These are phyloP conservation scores for Teunomyces aglyptinius DNA, from an alignment of 805 yeast genomes.

Conservation along the genomic window DNA sequence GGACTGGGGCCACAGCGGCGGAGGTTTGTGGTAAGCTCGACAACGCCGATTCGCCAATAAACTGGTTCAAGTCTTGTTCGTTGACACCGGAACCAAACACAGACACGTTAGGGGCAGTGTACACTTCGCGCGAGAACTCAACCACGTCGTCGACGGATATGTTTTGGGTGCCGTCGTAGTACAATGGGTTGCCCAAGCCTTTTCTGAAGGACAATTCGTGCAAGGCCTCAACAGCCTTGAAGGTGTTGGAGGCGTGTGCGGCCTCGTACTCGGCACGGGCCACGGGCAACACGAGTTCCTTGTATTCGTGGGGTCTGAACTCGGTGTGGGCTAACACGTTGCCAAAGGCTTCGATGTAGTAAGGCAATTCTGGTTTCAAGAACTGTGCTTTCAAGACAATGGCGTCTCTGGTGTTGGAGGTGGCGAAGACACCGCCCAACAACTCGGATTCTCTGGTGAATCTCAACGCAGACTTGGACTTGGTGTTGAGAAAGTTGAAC, in stretches of 20 bases:
- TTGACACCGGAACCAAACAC: slow-evolving; percentile 73
- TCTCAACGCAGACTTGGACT: slow-evolving; percentile 82
- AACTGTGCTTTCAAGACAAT: slow-evolving; percentile 78
- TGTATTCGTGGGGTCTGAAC: slow-evolving; percentile 79
- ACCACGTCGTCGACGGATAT: slow-evolving; percentile 62
- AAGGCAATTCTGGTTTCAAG: slow-evolving; percentile 86
- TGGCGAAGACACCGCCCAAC: slow-evolving; percentile 76
- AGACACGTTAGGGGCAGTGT: slow-evolving; percentile 67
- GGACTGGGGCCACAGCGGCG: slow-evolving; percentile 36
- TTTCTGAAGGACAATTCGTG: slow-evolving; percentile 79
- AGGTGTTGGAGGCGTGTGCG: slow-evolving; percentile 50
- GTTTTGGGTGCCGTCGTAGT: slow-evolving; percentile 63
- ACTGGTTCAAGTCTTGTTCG: slow-evolving; percentile 64
- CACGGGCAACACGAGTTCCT: slow-evolving; percentile 79
- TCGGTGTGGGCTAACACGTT: slow-evolving; percentile 67
- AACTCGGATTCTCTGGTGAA: slow-evolving; percentile 92
- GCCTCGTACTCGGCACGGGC: slow-evolving; percentile 62
- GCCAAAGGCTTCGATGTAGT: slow-evolving; percentile 82
- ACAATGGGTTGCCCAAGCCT: slow-evolving; percentile 84
- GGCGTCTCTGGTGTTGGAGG: slow-evolving; percentile 78
- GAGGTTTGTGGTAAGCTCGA: slow-evolving; percentile 62
- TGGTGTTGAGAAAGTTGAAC: slow-evolving; percentile 81
- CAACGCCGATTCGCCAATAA: slow-evolving; percentile 66
- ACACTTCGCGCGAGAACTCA: slow-evolving; percentile 63
- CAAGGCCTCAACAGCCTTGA: slow-evolving; percentile 71